Evolutionary conservation across 2,329 filamentous ascomycete genomes (phyloP).

Genomic region (Colletotrichum camelliae): DNA sequence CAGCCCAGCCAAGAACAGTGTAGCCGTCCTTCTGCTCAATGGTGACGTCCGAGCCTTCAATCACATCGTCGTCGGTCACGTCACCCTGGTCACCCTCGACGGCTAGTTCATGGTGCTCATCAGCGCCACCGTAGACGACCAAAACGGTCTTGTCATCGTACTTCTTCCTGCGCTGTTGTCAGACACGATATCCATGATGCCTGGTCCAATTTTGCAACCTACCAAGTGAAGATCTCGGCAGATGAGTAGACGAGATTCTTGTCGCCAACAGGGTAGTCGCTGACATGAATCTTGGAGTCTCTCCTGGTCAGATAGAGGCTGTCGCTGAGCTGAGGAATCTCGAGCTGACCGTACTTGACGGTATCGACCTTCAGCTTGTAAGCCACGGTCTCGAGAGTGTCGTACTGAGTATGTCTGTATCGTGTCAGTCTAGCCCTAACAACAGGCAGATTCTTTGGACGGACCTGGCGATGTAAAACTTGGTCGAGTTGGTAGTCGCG

Average conservation of each 20-base stretch:
- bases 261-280: conserved; percentile 65
- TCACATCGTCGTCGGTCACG: background rate
- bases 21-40: conserved; percentile 14
- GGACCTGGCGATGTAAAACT: conserved; percentile 56
- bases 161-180: conserved; percentile 47
- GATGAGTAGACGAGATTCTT: conserved; percentile 68
- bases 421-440: too few relatives aligned
- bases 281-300: conserved; percentile 68
- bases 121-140: conserved; percentile 64
- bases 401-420: conserved; percentile 64
- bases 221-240: conserved; percentile 68
- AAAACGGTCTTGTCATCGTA: conserved; percentile 62
- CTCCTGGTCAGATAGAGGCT: conserved; percentile 60
- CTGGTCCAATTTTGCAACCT: fast-evolving
- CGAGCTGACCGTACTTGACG: conserved; percentile 51
- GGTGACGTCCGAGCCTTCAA: conserved; percentile 12
- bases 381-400: conserved; percentile 54
- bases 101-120: conserved; percentile 65
- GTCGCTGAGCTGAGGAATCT: conserved; percentile 60
- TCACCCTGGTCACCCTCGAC: conserved; percentile 29
- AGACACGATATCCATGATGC: background rate
- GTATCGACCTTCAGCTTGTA: conserved; percentile 68
- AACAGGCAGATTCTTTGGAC: too few relatives aligned
- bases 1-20: conserved; percentile 20
- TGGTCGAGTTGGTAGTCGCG: conserved; percentile 56